Percentiles rank a stretch among this genome's conserved stretches.
Conservation (phyloP, 2,329 filamentous ascomycete genomes). For the Achaetomium macrosporum region DNA sequence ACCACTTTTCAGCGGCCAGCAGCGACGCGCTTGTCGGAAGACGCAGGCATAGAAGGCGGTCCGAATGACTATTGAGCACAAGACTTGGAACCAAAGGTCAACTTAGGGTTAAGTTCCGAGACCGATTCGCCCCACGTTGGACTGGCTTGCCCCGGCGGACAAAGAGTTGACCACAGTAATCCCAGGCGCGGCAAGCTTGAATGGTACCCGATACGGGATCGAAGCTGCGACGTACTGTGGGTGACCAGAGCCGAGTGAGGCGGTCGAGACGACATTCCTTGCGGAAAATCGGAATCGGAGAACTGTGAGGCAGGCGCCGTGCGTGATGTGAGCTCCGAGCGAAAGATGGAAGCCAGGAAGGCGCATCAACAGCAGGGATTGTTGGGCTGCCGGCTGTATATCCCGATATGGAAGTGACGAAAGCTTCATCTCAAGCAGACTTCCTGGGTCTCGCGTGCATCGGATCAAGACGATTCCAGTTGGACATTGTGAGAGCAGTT, state of each 20-base stretch:
- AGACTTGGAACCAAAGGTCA: slow-evolving; percentile 65
- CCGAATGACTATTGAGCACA: slow-evolving; percentile 63
- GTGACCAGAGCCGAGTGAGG: slow-evolving; percentile 32
- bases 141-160: slow-evolving; percentile 32
- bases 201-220: slow-evolving; percentile 53
- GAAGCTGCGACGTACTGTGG: slow-evolving; percentile 51
- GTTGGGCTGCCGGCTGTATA: slow-evolving; percentile 27
- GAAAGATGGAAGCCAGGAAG: slow-evolving; percentile 41
- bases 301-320: slow-evolving; percentile 75
- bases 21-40: slow-evolving; percentile 15
- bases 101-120: slow-evolving; percentile 98
- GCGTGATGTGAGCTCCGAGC: slow-evolving; percentile 43
- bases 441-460: slow-evolving; percentile 20
- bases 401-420: slow-evolving; percentile 29
- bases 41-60: slow-evolving; percentile 56
- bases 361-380: slow-evolving; percentile 10
- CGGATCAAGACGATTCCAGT: slow-evolving; percentile 17
- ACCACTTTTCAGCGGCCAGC: slow-evolving; percentile 47
- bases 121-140: slow-evolving; percentile 52
- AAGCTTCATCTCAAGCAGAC: slow-evolving; percentile 27
- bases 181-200: slow-evolving; percentile 43
- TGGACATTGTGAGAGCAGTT: slow-evolving; percentile 25
- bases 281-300: slow-evolving; percentile 67
- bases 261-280: slow-evolving; percentile 55
- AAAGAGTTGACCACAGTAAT: slow-evolving; percentile 24